Evolutionary conservation across 1,284 basidiomycete genomes (phyloP).

Genomic region (Rhodotorula sp.): DNA sequence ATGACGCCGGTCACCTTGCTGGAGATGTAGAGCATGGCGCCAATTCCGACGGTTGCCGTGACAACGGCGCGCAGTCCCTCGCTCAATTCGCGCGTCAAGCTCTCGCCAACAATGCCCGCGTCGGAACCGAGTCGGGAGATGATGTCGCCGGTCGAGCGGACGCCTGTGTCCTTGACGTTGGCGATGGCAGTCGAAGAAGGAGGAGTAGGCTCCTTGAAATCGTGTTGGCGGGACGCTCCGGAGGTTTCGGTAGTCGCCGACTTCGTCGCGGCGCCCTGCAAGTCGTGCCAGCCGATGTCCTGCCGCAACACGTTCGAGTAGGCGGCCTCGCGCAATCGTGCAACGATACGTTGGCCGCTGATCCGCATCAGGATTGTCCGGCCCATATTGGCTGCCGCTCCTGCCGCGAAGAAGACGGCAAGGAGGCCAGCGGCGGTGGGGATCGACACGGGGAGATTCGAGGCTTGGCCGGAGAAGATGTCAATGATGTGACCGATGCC

Average conservation of each 20-base stretch:
- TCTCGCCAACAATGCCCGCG: slow-evolving; percentile 91
- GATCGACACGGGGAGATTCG: slow-evolving; percentile 59
- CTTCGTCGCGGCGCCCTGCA: slow-evolving; percentile 36
- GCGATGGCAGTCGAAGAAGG: slow-evolving; percentile 10
- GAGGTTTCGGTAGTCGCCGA: background rate
- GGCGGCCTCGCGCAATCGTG: slow-evolving; percentile 75
- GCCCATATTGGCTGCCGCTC: slow-evolving; percentile 77
- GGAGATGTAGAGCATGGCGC: slow-evolving; percentile 94
- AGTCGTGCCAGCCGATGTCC: slow-evolving; percentile 45
- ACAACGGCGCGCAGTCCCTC: slow-evolving; percentile 85
- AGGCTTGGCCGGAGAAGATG: slow-evolving; percentile 56
- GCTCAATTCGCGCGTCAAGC: slow-evolving; percentile 84
- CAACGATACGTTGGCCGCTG: slow-evolving; percentile 84
- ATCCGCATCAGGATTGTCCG: slow-evolving; percentile 86
- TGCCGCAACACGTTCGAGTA: slow-evolving; percentile 79
- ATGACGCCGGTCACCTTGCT: slow-evolving; percentile 85
- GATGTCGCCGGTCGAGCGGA: slow-evolving; percentile 90
- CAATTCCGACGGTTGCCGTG: slow-evolving; percentile 86
- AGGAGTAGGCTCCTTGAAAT: background rate
- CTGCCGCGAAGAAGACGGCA: slow-evolving; percentile 76
- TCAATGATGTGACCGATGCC: slow-evolving; percentile 89
- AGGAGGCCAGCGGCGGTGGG: slow-evolving; percentile 75
- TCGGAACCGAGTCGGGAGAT: slow-evolving; percentile 88
- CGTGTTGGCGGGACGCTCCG: background rate
- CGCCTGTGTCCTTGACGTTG: slow-evolving; percentile 66